phyloP scores from a whole-genome alignment of 441 rosid species.

The Mallotus japonicus region DNA sequence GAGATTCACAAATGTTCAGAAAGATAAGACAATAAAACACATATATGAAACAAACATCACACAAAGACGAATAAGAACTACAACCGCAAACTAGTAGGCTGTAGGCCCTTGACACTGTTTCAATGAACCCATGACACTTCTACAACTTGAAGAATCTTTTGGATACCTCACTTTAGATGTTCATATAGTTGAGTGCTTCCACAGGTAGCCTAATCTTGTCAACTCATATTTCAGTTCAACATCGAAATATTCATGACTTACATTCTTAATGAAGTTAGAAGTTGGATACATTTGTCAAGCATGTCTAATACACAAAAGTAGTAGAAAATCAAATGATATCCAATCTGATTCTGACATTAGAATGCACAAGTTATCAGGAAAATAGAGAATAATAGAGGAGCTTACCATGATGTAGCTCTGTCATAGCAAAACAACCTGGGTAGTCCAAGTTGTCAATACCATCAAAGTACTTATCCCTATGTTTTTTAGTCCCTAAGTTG shows the following conservation, averaged over 20 bases:
- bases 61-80: not conserved
- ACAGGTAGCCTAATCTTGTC: slow-evolving; percentile 7
- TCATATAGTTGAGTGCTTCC: not conserved
- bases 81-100: not conserved
- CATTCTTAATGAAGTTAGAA: not conserved
- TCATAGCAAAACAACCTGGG: slow-evolving; percentile 98
- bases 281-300: not conserved
- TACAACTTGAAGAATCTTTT: not conserved
- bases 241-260: not conserved
- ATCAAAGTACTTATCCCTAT: slow-evolving; percentile 78
- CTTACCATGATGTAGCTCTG: slow-evolving; percentile 95
- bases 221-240: slow-evolving; percentile 3
- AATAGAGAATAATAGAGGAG: not conserved
- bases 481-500: slow-evolving; percentile 92
- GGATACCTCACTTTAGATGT: not conserved
- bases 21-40: not conserved
- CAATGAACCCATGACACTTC: not conserved
- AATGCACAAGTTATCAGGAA: not conserved
- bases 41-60: not conserved
- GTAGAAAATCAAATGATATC: not conserved
- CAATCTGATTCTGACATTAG: not conserved
- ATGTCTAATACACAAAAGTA: slow-evolving; percentile 1
- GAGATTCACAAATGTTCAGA: not conserved
- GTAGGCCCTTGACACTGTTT: not conserved
- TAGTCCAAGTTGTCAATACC: slow-evolving; percentile 82